Evolutionary conservation across 345 rosid species (phyloP), one percentile per base, ranked within the genome.

Genomic region (Anacardium occidentale): DNA sequence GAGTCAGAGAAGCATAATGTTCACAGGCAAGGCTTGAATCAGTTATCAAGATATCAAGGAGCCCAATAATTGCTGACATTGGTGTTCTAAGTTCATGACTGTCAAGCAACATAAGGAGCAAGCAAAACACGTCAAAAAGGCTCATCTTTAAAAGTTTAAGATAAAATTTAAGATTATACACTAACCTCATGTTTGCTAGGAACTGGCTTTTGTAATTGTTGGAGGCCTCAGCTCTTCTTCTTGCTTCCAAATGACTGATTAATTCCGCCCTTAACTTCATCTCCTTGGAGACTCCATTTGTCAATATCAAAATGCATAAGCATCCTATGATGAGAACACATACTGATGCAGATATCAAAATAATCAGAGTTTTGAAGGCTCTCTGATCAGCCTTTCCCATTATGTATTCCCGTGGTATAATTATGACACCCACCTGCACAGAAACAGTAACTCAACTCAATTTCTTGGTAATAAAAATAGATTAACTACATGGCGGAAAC

Each of bases 71-170:
- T 61, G 99, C 99, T 81, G 99, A 97, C 99, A 95, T 95, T 24
- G 99, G 99, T 14, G 98, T 95, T 87, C 99, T 84, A 84, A 95
- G 66, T 77, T 95, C 99, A 75, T 95, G 99, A 79, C 99, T 95
- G 87, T 15, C 77, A 85, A 63, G 74, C 10, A 84, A 62, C 62
- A 64, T 34, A 17, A 72, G 29, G 59, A 54, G 8, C 32, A 20
- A 60, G 59, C 44, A 55, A n/a, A 37, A 37, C 8, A 32, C 47
- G 47, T 25, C 62, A 26, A 34, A 55, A 11, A 60, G 45, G 18
- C 44, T 32, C 59, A 37, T 37, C 42, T 15, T 42, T 21, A 5
- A 24, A 51, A 11, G 59, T 17, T 22, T 56, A 44, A 34, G 22
- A 17, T 13, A 8, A 13, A 29, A 0, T 20, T 25, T 12, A 29